phyloP scores from a whole-genome alignment of 805 yeast genomes.

The Saturnispora sanitii region DNA sequence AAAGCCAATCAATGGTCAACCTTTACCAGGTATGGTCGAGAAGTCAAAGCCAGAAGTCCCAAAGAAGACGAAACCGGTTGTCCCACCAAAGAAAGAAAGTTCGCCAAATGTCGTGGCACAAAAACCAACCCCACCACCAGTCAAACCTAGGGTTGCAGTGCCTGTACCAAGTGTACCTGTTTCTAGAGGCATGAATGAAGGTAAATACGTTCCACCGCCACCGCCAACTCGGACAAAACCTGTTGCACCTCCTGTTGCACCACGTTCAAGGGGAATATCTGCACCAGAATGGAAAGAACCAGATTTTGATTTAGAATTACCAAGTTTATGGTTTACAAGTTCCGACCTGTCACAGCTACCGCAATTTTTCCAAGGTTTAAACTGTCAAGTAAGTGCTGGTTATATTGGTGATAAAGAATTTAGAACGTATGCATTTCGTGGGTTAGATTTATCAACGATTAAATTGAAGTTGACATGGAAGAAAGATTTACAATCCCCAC shows the following conservation, averaged over 20 bases:
- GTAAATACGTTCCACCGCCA: slow-evolving; percentile 4
- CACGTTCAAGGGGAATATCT: slow-evolving; percentile 7
- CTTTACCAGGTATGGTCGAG: slow-evolving; percentile 6
- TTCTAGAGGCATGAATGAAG: slow-evolving; percentile 3
- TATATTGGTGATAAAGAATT: slow-evolving; percentile 22
- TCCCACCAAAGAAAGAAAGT: slow-evolving; percentile 7
- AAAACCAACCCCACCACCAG: slow-evolving; percentile 7
- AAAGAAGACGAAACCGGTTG: slow-evolving; percentile 9
- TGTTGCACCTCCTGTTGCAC: slow-evolving; percentile 12
- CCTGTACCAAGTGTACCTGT: slow-evolving; percentile 13
- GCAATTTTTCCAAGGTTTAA: slow-evolving; percentile 27
- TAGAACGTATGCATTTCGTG: slow-evolving; percentile 29
- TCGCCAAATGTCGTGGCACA: background rate
- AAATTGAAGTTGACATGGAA: slow-evolving; percentile 33
- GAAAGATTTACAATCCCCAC: slow-evolving; percentile 18
- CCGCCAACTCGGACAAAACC: slow-evolving; percentile 11
- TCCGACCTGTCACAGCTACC: slow-evolving; percentile 28
- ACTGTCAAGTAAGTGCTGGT: slow-evolving; percentile 26
- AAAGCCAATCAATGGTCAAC: slow-evolving; percentile 5
- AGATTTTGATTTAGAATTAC: slow-evolving; percentile 33
- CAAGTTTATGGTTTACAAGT: slow-evolving; percentile 38
- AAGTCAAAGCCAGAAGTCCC: slow-evolving; percentile 8
- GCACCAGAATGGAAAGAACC: slow-evolving; percentile 25
- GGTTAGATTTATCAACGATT: slow-evolving; percentile 34
- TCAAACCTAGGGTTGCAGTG: slow-evolving; percentile 11